Base-by-base conservation (phyloP, 2,329 filamentous ascomycete genomes). In the Alternaria ventricosa region DNA sequence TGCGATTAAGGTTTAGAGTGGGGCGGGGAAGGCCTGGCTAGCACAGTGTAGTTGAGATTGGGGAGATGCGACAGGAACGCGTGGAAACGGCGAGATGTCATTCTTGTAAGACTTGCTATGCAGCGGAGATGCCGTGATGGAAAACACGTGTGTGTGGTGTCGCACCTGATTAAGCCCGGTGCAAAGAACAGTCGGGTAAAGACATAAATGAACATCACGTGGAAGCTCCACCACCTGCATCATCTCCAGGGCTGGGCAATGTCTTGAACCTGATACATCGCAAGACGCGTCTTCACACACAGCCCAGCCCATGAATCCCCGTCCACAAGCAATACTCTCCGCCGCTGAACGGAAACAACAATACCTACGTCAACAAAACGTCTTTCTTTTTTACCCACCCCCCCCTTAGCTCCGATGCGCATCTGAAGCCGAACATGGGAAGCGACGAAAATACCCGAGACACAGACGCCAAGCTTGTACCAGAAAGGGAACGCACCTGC, bases 401-500 rank as follows among this genome's bases (percentile, higher is more conserved):
- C 22, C 47, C 49, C 20, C 15, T 41, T 36, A 41, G 49, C 49
- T 33, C 13, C 49, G 30, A 53, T 53, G 49, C 20, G 15, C 57
- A 47, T 36, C 22, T 41, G 18, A 33, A 36, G 25, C 49, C 41
- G 43, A 23, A 47, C 28, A 18, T 50, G 36, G 36, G 36, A 41
- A 41, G 36, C 33, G 20, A 36, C 28, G 9, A 36, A 43, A 55
- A 57, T 56, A 60, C 44, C 57, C 61, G 56, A 36, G 57, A 60
- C 51, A 60, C 51, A 13, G 36, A 41, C 49, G 49, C 49, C 49
- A 53, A 53, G 20, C 28, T 18, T 5, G 18, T 15, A 20, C 43
- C 20, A 22, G 13, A 53, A 25, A 27, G 25, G 20, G 23, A 50
- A 20, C 60, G 50, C 50, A 63, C 61, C 51, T 63, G 53, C 61